Evolutionary conservation across 345 rosid genomes (phyloP), one percentile per base, ranked within the genome.

Genomic region (Salix suchowensis): DNA sequence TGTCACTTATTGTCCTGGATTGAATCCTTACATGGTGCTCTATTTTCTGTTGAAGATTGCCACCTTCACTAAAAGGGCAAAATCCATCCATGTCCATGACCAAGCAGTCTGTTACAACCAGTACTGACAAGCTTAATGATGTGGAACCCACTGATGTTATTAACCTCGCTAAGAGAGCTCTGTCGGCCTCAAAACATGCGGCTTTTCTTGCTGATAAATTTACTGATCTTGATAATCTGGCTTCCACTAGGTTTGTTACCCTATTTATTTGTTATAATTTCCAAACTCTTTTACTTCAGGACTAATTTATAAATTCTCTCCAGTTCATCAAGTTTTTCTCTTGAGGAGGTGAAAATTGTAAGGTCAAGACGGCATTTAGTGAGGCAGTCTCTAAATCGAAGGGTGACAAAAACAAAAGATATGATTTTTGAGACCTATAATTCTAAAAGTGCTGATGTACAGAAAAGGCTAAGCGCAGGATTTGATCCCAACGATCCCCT

Each of bases 101-200:
- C 68, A 67, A 69, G 82, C 84, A 79, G 74, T 75, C 85, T 65
- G 66, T 74, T 50, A 54, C 74, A 68, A 74, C 70, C 14, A 65
- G 82, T 76, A 64, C 80, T 2, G 68, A 80, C 60, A 71, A 80
- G 73, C 70, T 74, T 70, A 12, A 58, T 46, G 75, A 79, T 71
- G 71, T 82, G 18, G 90, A 91, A 64, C 70, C 81, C 61, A 73
- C 70, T 77, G 75, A 86, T 76, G 88, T 62, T 32, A 75, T 90
- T 80, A 76, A 88, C 62, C 71, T 92, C 48, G 98, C 98, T 70
- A 86, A 86, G 72, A 84, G 84, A 82, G 97, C 96, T 76, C 85
- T 94, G 82, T 89, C 85, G 74, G 93, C 92, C 70, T 90, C 96
- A 8, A 91, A 87, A 87, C 87, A 88, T 81, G 93, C 92, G 62